A percentile compares a stretch with the other conserved stretches of the same genome.
Evolutionary conservation across 1,284 basidiomycete genomes (phyloP).

Genomic region (Microbotryum saponariae): DNA sequence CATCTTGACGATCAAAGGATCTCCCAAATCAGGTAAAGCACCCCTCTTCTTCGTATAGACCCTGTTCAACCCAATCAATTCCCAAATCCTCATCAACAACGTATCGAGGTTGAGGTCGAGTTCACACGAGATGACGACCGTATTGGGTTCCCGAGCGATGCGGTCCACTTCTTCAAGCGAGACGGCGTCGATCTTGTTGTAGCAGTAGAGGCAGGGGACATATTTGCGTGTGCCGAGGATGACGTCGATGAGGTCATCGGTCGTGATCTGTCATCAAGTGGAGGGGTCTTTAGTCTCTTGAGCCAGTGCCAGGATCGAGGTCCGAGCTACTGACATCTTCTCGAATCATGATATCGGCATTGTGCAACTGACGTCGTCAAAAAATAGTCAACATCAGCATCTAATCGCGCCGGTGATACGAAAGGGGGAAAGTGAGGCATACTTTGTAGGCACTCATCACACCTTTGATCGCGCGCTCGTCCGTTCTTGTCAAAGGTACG

Average conservation of each 20-base stretch:
- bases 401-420: not conserved
- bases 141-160: slow-evolving; percentile 76
- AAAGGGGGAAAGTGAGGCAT: not conserved
- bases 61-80: slow-evolving; percentile 38
- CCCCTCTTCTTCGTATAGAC: slow-evolving; percentile 94
- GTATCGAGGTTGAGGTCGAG: slow-evolving; percentile 85
- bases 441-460: slow-evolving; percentile 24
- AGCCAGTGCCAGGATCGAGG: not conserved
- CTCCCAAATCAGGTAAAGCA: slow-evolving; percentile 72
- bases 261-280: slow-evolving; percentile 61
- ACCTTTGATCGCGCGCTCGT: slow-evolving; percentile 79
- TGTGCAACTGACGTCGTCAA: slow-evolving; percentile 56
- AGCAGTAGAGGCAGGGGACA: slow-evolving; percentile 63
- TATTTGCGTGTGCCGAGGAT: slow-evolving; percentile 88
- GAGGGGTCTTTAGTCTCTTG: not conserved
- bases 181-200: slow-evolving; percentile 72
- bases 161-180: slow-evolving; percentile 84
- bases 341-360: slow-evolving; percentile 92
- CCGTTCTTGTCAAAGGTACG: slow-evolving; percentile 86
- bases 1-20: slow-evolving; percentile 86
- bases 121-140: slow-evolving; percentile 90
- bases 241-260: slow-evolving; percentile 96
- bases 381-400: slow-evolving; percentile 32
- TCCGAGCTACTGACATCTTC: slow-evolving; percentile 65
- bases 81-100: slow-evolving; percentile 84